Base-by-base conservation (phyloP, 805 yeast genomes). In the Starmerella floris region DNA sequence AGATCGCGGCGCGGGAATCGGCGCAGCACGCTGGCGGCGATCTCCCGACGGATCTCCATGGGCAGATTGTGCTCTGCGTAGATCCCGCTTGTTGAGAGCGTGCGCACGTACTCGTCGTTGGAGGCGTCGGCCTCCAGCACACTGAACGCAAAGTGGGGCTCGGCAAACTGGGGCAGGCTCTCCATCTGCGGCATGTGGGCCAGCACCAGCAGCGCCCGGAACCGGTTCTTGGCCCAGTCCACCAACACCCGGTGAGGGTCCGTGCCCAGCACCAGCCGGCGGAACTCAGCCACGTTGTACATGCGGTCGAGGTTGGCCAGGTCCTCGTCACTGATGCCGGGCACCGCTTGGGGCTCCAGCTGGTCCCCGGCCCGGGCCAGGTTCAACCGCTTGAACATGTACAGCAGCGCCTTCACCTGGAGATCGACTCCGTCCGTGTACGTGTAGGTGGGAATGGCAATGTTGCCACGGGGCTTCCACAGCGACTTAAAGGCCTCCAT, bases 191-290 rank as follows among this genome's bases (percentile, higher is more conserved):
- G 83, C 8, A 46, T 43, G 22, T 63, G 74, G 3, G 75, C 62
- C 20, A 79, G 57, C 3, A 79, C 66, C 50, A 81, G 69, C 53
- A 72, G 57, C 1, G 81, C 64, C 42, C 88, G 63, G 57, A 77
- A 78, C 58, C 73, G 72, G 63, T 79, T 79, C 54, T 77, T 77
- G 37, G 65, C 56, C 69, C 76, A 79, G 55, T 79, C 87, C 17
- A 76, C 67, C 43, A 77, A 62, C 11, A 79, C 74, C 22, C 85
- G 64, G 55, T 78, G 76, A 43, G 77, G 77, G 56, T 79, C 83
- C 25, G 36, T 40, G 8, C 25, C 31, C n/a, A 64, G 42, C 34
- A 79, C 46, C 6, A 60, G 49, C 9, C 53, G 47, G 38, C 66
- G 64, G 51, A 79, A 74, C 28, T 56, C 65, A 0, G 48, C 40